phyloP scores from a whole-genome alignment of 306 rosid genomes.

The Malus orientalis region DNA sequence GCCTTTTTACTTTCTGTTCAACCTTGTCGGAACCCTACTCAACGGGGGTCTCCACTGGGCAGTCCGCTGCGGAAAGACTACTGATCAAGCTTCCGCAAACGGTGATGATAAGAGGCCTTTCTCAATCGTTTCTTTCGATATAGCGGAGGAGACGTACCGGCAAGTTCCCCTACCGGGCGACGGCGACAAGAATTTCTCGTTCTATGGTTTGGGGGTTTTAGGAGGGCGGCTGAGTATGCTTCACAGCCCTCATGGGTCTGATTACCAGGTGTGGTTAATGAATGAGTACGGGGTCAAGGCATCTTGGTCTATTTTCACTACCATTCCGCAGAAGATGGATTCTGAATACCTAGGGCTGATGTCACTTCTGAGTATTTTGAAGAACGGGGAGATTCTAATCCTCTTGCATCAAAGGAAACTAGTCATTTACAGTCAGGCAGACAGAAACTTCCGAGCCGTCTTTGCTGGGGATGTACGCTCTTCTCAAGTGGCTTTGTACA shows the following conservation, averaged over 20 bases:
- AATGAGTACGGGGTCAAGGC: conserved; percentile 5
- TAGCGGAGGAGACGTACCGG: conserved; percentile 1
- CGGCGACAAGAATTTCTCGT: conserved; percentile 7
- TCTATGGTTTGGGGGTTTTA: conserved; percentile 5
- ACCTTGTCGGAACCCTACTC: not conserved
- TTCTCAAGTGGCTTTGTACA: conserved; percentile 3
- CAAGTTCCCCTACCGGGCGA: not conserved
- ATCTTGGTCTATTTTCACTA: conserved; percentile 6
- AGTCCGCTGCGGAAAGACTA: not conserved
- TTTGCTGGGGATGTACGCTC: not conserved
- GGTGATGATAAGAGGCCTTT: not conserved
- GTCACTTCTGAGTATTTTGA: not conserved
- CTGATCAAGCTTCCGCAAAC: not conserved
- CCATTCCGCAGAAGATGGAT: conserved; percentile 14
- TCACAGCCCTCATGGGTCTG: conserved; percentile 8
- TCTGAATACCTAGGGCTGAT: conserved; percentile 7
- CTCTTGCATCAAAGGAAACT: conserved; percentile 3
- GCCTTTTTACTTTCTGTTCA: conserved; percentile 5
- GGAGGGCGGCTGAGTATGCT: conserved; percentile 10
- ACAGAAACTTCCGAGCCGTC: not conserved
- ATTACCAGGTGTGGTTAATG: conserved; percentile 6
- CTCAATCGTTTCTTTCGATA: not conserved
- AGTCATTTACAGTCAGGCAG: not conserved
- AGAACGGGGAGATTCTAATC: not conserved
- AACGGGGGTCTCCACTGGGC: conserved; percentile 13